A percentile compares a stretch with the other conserved stretches of the same genome.
phyloP scores from a whole-genome alignment of 305 asterid genomes.

The Fraxinus latifolia region DNA sequence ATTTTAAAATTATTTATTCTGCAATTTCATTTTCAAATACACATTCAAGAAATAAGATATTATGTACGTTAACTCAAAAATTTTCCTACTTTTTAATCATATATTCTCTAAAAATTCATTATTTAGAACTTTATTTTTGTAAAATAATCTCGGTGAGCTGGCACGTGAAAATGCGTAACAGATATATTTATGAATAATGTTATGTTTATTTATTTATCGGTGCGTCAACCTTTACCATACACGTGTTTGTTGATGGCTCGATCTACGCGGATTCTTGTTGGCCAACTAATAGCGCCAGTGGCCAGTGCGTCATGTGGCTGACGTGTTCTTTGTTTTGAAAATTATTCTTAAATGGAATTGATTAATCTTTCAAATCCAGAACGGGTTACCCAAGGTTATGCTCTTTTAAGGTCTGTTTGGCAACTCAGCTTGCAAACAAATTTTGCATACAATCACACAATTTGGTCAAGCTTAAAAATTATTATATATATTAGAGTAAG shows the following conservation, averaged over 20 bases:
- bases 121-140: too few species aligned
- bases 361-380: background rate
- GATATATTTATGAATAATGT: background rate
- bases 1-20: too few species aligned
- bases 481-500: too few species aligned
- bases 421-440: background rate
- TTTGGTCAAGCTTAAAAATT: too few species aligned
- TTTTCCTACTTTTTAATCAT: too few species aligned
- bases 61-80: too few species aligned
- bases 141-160: background rate
- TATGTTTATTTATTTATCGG: background rate
- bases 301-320: background rate
- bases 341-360: background rate
- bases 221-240: background rate
- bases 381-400: background rate
- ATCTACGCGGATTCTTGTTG: background rate
- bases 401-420: background rate
- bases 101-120: too few species aligned
- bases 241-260: background rate
- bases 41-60: too few species aligned
- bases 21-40: too few species aligned
- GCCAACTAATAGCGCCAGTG: background rate
- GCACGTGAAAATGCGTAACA: background rate
- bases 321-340: background rate
- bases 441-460: background rate